Evolutionary conservation across 2,329 filamentous ascomycete species (phyloP).

Genomic region (Colletotrichum sansevieriae): DNA sequence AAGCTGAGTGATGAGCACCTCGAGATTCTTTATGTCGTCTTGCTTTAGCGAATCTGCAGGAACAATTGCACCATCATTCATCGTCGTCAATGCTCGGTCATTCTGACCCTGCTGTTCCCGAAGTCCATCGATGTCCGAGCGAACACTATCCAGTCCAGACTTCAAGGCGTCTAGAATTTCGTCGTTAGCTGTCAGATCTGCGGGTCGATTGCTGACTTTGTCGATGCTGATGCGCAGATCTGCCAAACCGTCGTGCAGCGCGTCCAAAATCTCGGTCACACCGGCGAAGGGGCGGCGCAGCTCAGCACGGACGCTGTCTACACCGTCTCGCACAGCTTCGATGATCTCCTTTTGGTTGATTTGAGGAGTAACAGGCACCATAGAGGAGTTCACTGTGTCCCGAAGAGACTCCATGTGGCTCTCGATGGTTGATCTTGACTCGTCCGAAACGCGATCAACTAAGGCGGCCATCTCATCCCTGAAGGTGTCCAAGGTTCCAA

Average conservation of each 20-base stretch:
- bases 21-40: slow-evolving; percentile 87
- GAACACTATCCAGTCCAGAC: slow-evolving; percentile 81
- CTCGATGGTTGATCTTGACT: slow-evolving; percentile 78
- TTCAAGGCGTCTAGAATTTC: slow-evolving; percentile 92
- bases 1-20: slow-evolving; percentile 84
- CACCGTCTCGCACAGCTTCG: slow-evolving; percentile 76
- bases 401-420: slow-evolving; percentile 86
- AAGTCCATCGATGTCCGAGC: slow-evolving; percentile 82
- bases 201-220: slow-evolving; percentile 80
- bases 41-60: slow-evolving; percentile 69
- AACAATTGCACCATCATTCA: slow-evolving; percentile 66
- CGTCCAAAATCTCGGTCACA: slow-evolving; percentile 89
- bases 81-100: slow-evolving; percentile 64
- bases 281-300: slow-evolving; percentile 76
- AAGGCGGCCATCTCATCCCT: slow-evolving; percentile 76
- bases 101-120: slow-evolving; percentile 66
- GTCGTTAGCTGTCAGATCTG: slow-evolving; percentile 86
- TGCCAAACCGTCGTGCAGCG: slow-evolving; percentile 88
- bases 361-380: slow-evolving; percentile 71
- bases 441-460: slow-evolving; percentile 61
- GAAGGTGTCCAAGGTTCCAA: slow-evolving; percentile 74
- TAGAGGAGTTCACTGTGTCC: slow-evolving; percentile 78
- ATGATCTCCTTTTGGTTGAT: slow-evolving; percentile 75
- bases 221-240: slow-evolving; percentile 84
- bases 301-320: slow-evolving; percentile 82